Conservation (phyloP, 345 rosid species). For the thale cress (Arabidopsis thaliana) region TAIR10.1 NC_003070.9:24961501-24962000, state of each 20-base stretch:
- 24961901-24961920: slow-evolving; percentile 13
- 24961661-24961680: neutral
- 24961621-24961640: neutral
- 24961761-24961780: slow-evolving; percentile 39
- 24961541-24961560: neutral
- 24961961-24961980: neutral
- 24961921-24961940: slow-evolving; percentile 35
- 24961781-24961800: slow-evolving; percentile 25
- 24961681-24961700: neutral
- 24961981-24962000: slow-evolving; percentile 10
- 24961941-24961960: slow-evolving; percentile 49
- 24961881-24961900: neutral
- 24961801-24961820: slow-evolving; percentile 35
- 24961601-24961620: neutral
- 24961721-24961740: slow-evolving; percentile 8
- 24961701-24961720: neutral
- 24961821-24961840: slow-evolving; percentile 46
- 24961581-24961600: too few relatives aligned
- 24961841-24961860: slow-evolving; percentile 29
- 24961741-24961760: slow-evolving; percentile 17
- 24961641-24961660: slow-evolving; percentile 4
- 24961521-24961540: neutral
- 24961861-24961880: slow-evolving; percentile 6
- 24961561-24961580: too few relatives aligned
- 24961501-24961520: neutral